phyloP scores from a whole-genome alignment of 2,329 filamentous ascomycete genomes.

The Blastomyces emzantsi region DNA sequence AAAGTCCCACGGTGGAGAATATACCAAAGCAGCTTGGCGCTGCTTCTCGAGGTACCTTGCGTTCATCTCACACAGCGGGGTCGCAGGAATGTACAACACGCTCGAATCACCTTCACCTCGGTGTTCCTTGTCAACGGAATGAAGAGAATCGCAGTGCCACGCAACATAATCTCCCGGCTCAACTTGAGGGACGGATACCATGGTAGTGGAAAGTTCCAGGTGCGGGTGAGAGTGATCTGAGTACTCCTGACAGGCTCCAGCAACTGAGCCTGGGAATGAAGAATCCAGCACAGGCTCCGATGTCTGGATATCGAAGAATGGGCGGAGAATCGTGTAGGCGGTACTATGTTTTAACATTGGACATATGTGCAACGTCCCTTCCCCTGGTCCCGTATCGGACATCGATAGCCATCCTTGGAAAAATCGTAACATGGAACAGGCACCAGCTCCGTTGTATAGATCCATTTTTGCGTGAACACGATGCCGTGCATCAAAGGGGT shows the following conservation, averaged over 20 bases:
- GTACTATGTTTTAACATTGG: slow-evolving; percentile 66
- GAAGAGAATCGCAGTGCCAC: slow-evolving; percentile 73
- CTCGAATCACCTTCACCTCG: slow-evolving; percentile 63
- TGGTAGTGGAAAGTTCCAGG: slow-evolving; percentile 55
- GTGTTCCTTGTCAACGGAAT: slow-evolving; percentile 75
- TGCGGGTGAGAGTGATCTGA: slow-evolving; percentile 54
- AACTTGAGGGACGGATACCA: slow-evolving; percentile 63
- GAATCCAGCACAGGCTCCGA: slow-evolving; percentile 26
- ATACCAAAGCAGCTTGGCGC: slow-evolving; percentile 59
- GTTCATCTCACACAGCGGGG: slow-evolving; percentile 68
- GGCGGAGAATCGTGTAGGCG: slow-evolving; percentile 70
- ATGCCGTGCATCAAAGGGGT: slow-evolving; percentile 68
- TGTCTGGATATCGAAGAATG: slow-evolving; percentile 61
- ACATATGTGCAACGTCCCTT: slow-evolving; percentile 75
- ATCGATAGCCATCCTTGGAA: slow-evolving; percentile 79
- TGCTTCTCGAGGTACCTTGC: slow-evolving; percentile 62
- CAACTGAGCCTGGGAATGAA: slow-evolving; percentile 60
- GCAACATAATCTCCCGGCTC: slow-evolving; percentile 65
- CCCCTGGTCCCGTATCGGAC: slow-evolving; percentile 57
- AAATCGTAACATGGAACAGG: slow-evolving; percentile 76
- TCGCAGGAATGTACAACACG: slow-evolving; percentile 83
- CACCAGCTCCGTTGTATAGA: slow-evolving; percentile 70
- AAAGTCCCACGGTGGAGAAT: slow-evolving; percentile 61
- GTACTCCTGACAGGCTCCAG: slow-evolving; percentile 59
- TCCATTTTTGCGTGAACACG: slow-evolving; percentile 62